Conservation (phyloP, 371 early-diverging fungal species). For the Phascolomyces articulosus region DNA sequence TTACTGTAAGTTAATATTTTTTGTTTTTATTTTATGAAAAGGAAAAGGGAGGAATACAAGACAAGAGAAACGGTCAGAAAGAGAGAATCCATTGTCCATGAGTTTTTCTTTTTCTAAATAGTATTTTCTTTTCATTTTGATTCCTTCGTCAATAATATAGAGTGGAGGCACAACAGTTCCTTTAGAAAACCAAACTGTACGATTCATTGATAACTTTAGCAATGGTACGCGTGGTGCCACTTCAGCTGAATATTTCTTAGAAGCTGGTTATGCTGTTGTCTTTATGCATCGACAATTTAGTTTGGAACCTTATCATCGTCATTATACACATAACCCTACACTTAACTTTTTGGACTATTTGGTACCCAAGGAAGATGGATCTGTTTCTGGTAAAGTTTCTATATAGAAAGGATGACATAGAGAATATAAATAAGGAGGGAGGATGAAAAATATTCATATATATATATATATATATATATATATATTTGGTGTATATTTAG, state of each 20-base stretch:
- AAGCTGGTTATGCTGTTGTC: slow-evolving; percentile 92
- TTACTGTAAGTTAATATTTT: slow-evolving; percentile 76
- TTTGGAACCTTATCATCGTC: slow-evolving; percentile 91
- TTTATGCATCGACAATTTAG: slow-evolving; percentile 94
- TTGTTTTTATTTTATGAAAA: neutral
- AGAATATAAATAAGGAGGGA: too few relatives aligned
- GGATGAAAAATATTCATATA: too few relatives aligned
- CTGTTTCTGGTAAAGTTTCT: slow-evolving; percentile 48
- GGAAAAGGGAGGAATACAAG: too few relatives aligned
- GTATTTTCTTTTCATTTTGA: neutral
- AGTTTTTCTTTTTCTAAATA: neutral
- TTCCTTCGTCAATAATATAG: slow-evolving; percentile 25
- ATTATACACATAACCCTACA: slow-evolving; percentile 81
- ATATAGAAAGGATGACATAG: neutral
- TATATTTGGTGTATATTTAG: slow-evolving; percentile 24
- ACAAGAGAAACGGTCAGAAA: too few relatives aligned
- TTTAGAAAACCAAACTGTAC: slow-evolving; percentile 94
- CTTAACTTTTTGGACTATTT: slow-evolving; percentile 83
- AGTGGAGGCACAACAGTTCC: slow-evolving; percentile 98
- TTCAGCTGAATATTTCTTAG: slow-evolving; percentile 94
- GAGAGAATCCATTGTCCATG: too few relatives aligned
- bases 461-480: neutral
- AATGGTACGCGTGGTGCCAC: slow-evolving; percentile 96
- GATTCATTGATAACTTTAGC: slow-evolving; percentile 98
- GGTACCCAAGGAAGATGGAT: slow-evolving; percentile 58